Base-by-base conservation (phyloP, 2,329 filamentous ascomycete genomes). In the Paraconiothyrium sp. region DNA sequence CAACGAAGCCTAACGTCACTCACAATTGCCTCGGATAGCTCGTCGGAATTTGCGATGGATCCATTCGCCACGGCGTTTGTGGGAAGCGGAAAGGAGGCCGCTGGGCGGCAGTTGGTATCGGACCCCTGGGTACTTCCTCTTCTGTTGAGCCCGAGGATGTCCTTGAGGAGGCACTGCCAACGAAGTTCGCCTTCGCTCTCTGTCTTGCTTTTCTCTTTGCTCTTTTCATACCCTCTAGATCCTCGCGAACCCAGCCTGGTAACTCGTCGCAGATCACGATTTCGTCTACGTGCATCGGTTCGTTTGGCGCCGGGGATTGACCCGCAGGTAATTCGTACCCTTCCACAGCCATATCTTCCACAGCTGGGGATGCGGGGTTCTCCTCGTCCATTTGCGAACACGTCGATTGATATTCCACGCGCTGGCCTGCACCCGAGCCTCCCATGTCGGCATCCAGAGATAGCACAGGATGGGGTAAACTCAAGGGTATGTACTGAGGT, bases 191-290 rank as follows among this genome's bases (percentile, higher is more conserved):
- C 5, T 48, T 30, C 48, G 3, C 20, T 22, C 16, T 34, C 27
- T 34, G 27, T 22, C 20, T 43, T 14, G 16, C 60, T 61, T 16
- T 65, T 67, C 22, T 63, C 61, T 48, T 8, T 49, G 16, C 20
- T 9, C 59, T 51, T 14, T 62, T 16, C 43, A 63, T 61, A 16
- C 60, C 39, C 14, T 41, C 60, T 7, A 68, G 52, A 2, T 41
- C 58, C 50, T 69, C 58, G 9, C 67, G 54, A 8, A 73, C 54
- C 4, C 70, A 57, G 8, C 58, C 54, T 6, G 71, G 70, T 22
- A 68, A 67, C 16, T 71, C 62, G 8, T 72, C 70, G 22, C 67
- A 66, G 1, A 72, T 65, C 34, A 67, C 59, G 47, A 74, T 64
- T 41, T 62, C 71, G 47, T 75, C 69, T 4, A 32, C 14, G 3